Conservation (phyloP, 129 eudicot species). For the Erigeron canadensis region DNA sequence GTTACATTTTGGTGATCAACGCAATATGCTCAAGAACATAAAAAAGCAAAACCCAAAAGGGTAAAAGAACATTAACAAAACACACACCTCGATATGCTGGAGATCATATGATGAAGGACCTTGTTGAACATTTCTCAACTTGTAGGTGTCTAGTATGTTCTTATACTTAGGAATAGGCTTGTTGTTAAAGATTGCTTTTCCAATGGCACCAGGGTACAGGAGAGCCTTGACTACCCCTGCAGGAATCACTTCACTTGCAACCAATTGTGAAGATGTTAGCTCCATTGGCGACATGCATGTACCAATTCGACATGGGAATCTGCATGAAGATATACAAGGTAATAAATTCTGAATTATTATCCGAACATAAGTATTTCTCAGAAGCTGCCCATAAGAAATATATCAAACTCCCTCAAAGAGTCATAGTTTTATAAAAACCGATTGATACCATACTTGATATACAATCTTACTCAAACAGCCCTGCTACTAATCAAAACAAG, state of each 20-base stretch:
- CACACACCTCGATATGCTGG: constrained; percentile 59
- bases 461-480: neutral
- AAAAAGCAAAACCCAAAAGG: neutral
- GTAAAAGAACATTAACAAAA: neutral
- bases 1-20: neutral
- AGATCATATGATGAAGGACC: constrained; percentile 41
- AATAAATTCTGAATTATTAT: too few relatives aligned
- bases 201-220: constrained; percentile 57
- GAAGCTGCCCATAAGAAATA: too few relatives aligned
- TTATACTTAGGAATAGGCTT: constrained; percentile 43
- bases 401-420: constrained; percentile 4
- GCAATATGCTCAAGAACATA: neutral
- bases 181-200: constrained; percentile 32
- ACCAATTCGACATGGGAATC: constrained; percentile 68
- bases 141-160: constrained; percentile 33
- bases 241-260: constrained; percentile 56
- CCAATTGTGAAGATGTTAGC: constrained; percentile 44
- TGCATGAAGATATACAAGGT: constrained; percentile 29
- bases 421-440: neutral
- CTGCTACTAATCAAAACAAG: neutral
- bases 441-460: neutral
- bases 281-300: constrained; percentile 59
- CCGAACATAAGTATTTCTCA: neutral
- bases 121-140: constrained; percentile 24
- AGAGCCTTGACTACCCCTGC: constrained; percentile 43